These are phyloP conservation scores for Rhizophora mangle DNA, from an alignment of 345 rosid species.

Conservation along the genomic window DNA sequence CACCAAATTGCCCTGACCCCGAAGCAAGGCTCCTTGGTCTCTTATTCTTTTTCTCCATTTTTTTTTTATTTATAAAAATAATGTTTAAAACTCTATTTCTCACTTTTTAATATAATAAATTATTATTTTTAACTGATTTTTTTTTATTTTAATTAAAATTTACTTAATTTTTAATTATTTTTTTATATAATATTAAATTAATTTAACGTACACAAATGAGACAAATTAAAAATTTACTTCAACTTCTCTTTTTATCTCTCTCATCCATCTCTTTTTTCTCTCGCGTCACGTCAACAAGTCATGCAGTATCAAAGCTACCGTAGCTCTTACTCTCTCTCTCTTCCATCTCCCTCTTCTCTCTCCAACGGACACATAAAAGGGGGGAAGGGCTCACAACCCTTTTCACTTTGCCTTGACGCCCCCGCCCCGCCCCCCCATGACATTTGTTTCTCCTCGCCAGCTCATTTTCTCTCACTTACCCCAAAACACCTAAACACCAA, in stretches of 20 bases:
- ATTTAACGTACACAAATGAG: too few species aligned
- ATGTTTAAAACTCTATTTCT: too few species aligned
- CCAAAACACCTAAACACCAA: slow-evolving; percentile 8
- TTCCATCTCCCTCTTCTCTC: not conserved
- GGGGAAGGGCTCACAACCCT: too few species aligned
- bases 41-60: slow-evolving; percentile 5
- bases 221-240: too few species aligned
- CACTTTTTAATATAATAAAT: too few species aligned
- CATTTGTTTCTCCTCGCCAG: slow-evolving; percentile 46
- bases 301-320: slow-evolving; percentile 16
- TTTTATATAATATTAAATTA: too few species aligned
- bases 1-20: slow-evolving; percentile 24
- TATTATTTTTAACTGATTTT: too few species aligned
- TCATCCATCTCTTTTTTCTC: slow-evolving; percentile 12
- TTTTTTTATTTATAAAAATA: too few species aligned
- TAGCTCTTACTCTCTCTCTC: slow-evolving; percentile 22
- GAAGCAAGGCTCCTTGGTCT: slow-evolving; percentile 2
- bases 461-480: slow-evolving; percentile 39
- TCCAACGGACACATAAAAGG: too few species aligned
- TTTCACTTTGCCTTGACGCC: too few species aligned
- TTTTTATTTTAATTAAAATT: too few species aligned
- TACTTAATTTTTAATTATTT: too few species aligned
- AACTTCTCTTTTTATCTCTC: not conserved
- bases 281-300: slow-evolving; percentile 57
- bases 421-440: not conserved